Evolutionary conservation across 306 rosid species (phyloP).

Genomic region (Lagenaria siceraria): DNA sequence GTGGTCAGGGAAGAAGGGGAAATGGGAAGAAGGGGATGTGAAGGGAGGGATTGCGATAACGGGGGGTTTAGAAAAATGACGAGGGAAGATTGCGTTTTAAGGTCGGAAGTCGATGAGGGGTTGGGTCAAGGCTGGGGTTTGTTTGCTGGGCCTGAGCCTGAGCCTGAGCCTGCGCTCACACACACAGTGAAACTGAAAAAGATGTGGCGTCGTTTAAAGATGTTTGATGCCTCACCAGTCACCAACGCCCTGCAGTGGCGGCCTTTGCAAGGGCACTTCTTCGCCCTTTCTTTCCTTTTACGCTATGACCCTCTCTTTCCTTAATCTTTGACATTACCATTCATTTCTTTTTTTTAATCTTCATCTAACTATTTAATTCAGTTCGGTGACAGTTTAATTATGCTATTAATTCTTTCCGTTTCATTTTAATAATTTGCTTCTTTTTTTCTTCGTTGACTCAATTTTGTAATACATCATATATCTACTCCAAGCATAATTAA

Average conservation of each 20-base stretch:
- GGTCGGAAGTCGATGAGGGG: not conserved
- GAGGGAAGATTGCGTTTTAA: not conserved
- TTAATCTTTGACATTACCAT: not conserved
- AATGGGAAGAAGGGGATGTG: not conserved
- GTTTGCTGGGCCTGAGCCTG: not conserved
- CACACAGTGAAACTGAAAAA: not conserved
- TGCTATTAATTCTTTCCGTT: not conserved
- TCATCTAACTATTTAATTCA: not conserved
- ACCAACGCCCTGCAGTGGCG: not conserved
- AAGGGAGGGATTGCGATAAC: not conserved
- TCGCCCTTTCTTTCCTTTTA: not conserved
- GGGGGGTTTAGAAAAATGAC: not conserved
- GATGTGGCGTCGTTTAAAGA: conserved; percentile 2
- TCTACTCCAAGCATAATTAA: too few relatives aligned
- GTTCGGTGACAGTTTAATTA: not conserved
- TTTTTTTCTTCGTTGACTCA: too few relatives aligned
- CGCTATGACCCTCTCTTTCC: not conserved
- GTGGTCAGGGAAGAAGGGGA: not conserved
- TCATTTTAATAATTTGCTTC: not conserved
- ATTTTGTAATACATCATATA: too few relatives aligned
- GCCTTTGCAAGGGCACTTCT: not conserved
- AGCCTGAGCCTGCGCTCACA: not conserved
- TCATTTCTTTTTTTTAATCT: not conserved
- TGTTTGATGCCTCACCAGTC: not conserved
- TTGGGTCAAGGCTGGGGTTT: not conserved